Evolutionary conservation across 257 asterid species (phyloP), one percentile per base, ranked within the genome.

Genomic region (Solanum habrochaites): DNA sequence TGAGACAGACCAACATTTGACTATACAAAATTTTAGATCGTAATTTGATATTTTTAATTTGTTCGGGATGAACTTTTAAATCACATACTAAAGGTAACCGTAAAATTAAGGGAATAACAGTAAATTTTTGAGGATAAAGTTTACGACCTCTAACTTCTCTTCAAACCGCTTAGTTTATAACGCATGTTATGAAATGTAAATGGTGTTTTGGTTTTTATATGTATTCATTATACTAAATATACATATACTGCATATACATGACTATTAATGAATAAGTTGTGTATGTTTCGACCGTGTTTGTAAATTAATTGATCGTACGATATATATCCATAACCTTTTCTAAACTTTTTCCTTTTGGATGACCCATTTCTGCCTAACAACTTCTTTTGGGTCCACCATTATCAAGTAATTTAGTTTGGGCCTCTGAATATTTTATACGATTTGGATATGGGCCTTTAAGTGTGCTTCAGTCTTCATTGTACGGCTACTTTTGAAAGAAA

Each of bases 381-480:
- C 25, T 56, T 56, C 66, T 56, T 56, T 56, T 56, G 92, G 89
- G 92, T 83, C 92, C 93, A 86, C 87, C 6, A 21, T 84, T 66
- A 64, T 69, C 39, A 42, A 66, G 62, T 84, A 84, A 16, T 47
- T 78, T 80, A 29, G 85, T 80, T 80, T 80, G 84, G 84, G 84
- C 84, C 84, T 80, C 42, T 80, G 27, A 80, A 8, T 78, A 78
- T 45, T 78, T 45, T 25, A 45, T 80, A 80, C 67, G 29, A 80
- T 80, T 72, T 47, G 25, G 67, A 80, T 80, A 85, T 89, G 89
- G 88, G 88, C 89, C 87, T 86, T 32, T 73, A 10, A 23, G 37
- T 60, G 56, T 35, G 86, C 21, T 32, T 58, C 21, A 62, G 73
- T 83, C 49, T 83, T 83, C 85, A 37, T 80, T 20, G 67, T 80